Evolutionary conservation across 495 filamentous ascomycete species (phyloP), one percentile per base, ranked within the genome.

Genomic region (Hyaloscypha hepaticicola): DNA sequence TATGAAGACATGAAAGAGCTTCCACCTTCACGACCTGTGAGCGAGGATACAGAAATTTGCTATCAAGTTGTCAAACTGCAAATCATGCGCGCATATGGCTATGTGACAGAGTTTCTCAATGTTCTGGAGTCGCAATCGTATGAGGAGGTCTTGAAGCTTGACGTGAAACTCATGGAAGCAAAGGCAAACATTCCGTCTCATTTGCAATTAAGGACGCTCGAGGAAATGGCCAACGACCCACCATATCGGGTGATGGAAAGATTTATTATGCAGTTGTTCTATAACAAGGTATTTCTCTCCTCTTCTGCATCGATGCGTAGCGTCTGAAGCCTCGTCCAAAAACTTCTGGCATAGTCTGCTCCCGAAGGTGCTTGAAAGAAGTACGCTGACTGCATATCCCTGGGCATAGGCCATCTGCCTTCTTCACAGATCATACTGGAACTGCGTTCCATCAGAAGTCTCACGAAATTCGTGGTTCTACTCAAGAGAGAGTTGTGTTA

Each of bases 221-320:
- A 68, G 52, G 65, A 68, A 29, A 71, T 71, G 69, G 41, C 57
- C 14, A 38, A 60, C 19, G 66, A 68, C 51, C 16, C 41, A 7
- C 56, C 69, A 19, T 61, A 48, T 26, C 50, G 52, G 25, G 52
- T 94, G 60, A 86, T 90, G 73, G 86, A 89, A 61, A 84, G 89
- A 2, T 89, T 85, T 67, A 86, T 84, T 0, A 75, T 93, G 14
- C 85, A 88, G 14, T 74, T 91, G 5, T 76, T 92, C 22, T 92
- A 90, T 69, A 84, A 90, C 65, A 92, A 92, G 71, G 78, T n/a
- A n/a, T n/a, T n/a, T n/a, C n/a, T n/a, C n/a, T n/a, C n/a, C n/a
- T n/a, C n/a, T n/a, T n/a, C n/a, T n/a, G n/a, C n/a, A n/a, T n/a
- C n/a, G n/a, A n/a, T n/a, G n/a, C n/a, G n/a, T n/a, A n/a, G n/a